Evolutionary conservation across 345 rosid species (phyloP).

Genomic region (Anastatica hierochuntica): DNA sequence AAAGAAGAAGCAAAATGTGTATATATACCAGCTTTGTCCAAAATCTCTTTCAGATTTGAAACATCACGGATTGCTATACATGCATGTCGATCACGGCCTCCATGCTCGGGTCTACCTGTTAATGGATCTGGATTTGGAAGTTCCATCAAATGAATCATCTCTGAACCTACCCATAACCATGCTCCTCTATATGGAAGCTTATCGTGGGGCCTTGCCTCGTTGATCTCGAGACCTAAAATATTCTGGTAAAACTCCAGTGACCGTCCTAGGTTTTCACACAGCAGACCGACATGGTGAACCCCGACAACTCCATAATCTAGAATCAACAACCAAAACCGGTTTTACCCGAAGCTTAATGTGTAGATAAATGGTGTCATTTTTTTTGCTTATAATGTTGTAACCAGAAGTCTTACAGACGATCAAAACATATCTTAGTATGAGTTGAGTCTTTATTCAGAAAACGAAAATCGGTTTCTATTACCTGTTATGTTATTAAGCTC

Average conservation of each 20-base stretch:
- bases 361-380: too few relatives aligned
- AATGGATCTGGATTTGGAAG: slow-evolving; percentile 95
- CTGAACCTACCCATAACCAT: slow-evolving; percentile 96
- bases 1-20: neutral
- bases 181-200: slow-evolving; percentile 91
- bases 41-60: slow-evolving; percentile 54
- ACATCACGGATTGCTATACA: slow-evolving; percentile 78
- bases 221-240: slow-evolving; percentile 76
- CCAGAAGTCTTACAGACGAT: neutral
- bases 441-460: neutral
- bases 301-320: slow-evolving; percentile 80
- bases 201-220: slow-evolving; percentile 86
- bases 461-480: slow-evolving; percentile 9
- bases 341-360: too few relatives aligned
- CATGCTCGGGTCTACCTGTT: slow-evolving; percentile 80
- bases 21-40: slow-evolving; percentile 62
- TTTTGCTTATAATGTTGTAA: neutral
- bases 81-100: slow-evolving; percentile 90
- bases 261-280: slow-evolving; percentile 72
- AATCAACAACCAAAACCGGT: slow-evolving; percentile 1
- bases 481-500: slow-evolving; percentile 38
- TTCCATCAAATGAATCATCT: slow-evolving; percentile 99
- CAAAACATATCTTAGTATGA: neutral
- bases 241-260: slow-evolving; percentile 84
- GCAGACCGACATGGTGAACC: slow-evolving; percentile 81